These are phyloP conservation scores for Stagonosporopsis rhizophila DNA, from an alignment of 2,329 filamentous ascomycete genomes.

Conservation along the genomic window DNA sequence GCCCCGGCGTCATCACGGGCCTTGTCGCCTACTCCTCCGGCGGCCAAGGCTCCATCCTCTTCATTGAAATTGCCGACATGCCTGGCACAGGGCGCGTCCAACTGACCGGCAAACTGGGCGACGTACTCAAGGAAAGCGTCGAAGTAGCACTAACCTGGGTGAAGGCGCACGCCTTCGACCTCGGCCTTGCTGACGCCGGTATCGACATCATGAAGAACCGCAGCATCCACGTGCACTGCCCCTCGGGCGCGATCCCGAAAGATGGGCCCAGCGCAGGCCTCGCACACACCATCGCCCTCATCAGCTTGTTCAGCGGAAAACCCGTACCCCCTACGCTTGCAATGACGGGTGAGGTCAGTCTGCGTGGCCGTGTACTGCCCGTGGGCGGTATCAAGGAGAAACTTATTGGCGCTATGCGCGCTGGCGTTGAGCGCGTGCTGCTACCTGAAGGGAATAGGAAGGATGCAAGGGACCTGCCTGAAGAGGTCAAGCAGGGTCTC, in stretches of 20 bases:
- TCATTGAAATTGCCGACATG: conserved; percentile 98
- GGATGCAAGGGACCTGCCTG: conserved; percentile 87
- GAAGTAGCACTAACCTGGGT: conserved; percentile 98
- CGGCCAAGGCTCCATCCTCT: conserved; percentile 93
- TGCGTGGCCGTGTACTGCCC: conserved; percentile 88
- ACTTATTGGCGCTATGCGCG: conserved; percentile 89
- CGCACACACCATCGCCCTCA: conserved; percentile 90
- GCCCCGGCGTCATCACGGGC: conserved; percentile 93
- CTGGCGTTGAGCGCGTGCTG: conserved; percentile 92
- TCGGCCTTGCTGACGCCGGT: conserved; percentile 79
- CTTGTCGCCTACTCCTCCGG: conserved; percentile 94
- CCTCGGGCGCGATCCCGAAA: conserved; percentile 92
- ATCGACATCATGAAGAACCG: conserved; percentile 97
- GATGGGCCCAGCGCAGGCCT: conserved; percentile 86
- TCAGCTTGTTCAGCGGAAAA: conserved; percentile 86
- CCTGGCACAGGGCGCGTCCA: conserved; percentile 90
- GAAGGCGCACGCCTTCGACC: conserved; percentile 90
- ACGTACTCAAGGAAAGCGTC: conserved; percentile 95
- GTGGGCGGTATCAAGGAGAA: conserved; percentile 99
- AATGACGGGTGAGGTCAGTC: conserved; percentile 84
- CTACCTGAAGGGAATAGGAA: conserved; percentile 89
- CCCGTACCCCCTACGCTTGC: conserved; percentile 89
- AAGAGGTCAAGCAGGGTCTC: conserved; percentile 85
- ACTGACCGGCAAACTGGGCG: conserved; percentile 93
- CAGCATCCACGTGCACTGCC: conserved; percentile 95